Evolutionary conservation across 768 basidiomycete species (phyloP).

Genomic region (Russula sp.): DNA sequence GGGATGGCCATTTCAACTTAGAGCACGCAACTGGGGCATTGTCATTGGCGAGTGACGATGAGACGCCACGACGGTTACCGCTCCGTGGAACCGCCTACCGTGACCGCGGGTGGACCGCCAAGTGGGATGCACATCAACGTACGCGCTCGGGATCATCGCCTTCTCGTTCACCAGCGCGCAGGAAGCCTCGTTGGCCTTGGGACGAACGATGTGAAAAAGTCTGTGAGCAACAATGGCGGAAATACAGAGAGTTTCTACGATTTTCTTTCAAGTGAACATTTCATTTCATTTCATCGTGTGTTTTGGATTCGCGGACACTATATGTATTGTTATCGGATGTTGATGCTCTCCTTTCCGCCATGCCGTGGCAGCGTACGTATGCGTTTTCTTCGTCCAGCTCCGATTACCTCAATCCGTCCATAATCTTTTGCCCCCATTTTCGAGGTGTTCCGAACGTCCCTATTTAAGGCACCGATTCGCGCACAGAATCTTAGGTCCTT

Average conservation of each 20-base stretch:
- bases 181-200: constrained; percentile 29
- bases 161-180: constrained; percentile 52
- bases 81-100: constrained; percentile 33
- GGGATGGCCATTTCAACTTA: constrained; percentile 16
- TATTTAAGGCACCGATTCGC: not conserved
- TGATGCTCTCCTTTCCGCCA: not conserved
- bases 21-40: constrained; percentile 34
- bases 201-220: constrained; percentile 25
- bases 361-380: not conserved
- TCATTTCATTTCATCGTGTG: not conserved
- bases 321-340: not conserved
- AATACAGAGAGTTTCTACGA: constrained; percentile 24
- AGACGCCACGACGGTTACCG: constrained; percentile 31
- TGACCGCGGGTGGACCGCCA: constrained; percentile 37
- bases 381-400: not conserved
- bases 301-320: not conserved
- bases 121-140: constrained; percentile 27
- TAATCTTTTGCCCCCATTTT: not conserved
- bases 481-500: not conserved
- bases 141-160: constrained; percentile 50
- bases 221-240: not conserved
- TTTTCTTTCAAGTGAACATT: constrained; percentile 26
- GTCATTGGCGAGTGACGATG: constrained; percentile 36
- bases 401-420: not conserved
- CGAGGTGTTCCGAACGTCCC: not conserved